Evolutionary conservation across 78 protist species (phyloP), one percentile per base, ranked within the genome.

Genomic region (Dictyostelium purpureum): DNA sequence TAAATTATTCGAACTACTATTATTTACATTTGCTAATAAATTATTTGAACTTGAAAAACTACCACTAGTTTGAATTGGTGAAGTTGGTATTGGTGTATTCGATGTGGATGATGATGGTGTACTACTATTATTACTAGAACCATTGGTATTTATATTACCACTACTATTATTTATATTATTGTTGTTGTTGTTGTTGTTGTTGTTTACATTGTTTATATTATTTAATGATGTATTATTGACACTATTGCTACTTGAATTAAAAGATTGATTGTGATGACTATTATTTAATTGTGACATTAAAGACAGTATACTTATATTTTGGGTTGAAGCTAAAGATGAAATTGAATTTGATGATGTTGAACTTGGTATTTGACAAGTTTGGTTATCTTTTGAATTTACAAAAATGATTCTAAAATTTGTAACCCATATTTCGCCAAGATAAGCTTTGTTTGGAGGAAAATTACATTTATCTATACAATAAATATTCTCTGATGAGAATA

Each of bases 381-480:
- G 7, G n/a, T 56, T 49, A 19, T 79, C 43, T n/a, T n/a, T n/a
- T 61, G 92, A 70, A 73, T 85, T 85, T 57, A 85, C 56, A 85
- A 85, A 85, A 3, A 85, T 14, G 19, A 85, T 73, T 33, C 92
- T 33, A 74, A 71, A 85, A 57, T 85, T 85, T 5, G 92, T 85
- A 2, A 85, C 82, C 92, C 92, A 85, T 10, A 85, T 35, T 52
- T 85, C 92, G 26, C 92, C 92, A 18, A 85, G 28, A 43, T 42
- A 16, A 14, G 92, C 92, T n/a, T 71, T 61, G 11, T 9, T 56
- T 31, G 92, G 92, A 73, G 92, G 92, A 33, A 61, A 85, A 35
- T 73, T 85, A 73, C 82, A 73, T 61, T 85, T 85, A 40, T 85
- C 92, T 35, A 85, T 75, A 37, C 92, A 85, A 61, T 47, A 74